Conservation (phyloP, 116 monocot species). For the Trichopus zeylanicus region DNA sequence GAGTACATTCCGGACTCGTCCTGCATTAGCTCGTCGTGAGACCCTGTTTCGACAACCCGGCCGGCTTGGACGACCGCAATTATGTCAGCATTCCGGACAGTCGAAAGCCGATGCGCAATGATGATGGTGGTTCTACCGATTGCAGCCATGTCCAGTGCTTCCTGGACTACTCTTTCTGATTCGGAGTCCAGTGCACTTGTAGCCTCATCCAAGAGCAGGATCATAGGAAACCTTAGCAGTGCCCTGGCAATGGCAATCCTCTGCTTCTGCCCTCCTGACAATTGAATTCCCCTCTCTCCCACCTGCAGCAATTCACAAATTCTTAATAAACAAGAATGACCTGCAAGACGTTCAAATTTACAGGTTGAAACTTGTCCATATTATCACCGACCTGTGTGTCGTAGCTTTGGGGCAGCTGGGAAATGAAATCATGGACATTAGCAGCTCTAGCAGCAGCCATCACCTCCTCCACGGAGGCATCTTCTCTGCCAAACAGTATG, state of each 20-base stretch:
- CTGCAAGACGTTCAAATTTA: no score
- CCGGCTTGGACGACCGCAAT: not conserved
- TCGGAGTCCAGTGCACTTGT: not conserved
- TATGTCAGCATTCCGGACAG: not conserved
- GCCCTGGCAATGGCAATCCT: not conserved
- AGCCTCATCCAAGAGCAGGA: not conserved
- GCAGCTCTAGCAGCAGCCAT: not conserved
- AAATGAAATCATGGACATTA: not conserved
- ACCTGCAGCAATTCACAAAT: not conserved
- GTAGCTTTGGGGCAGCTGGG: not conserved
- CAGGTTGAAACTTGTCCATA: no score
- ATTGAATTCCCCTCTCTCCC: not conserved
- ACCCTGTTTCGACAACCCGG: not conserved
- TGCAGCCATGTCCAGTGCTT: not conserved
- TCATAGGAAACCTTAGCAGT: not conserved
- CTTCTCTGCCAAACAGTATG: not conserved
- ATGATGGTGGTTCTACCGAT: not conserved
- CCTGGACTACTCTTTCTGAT: not conserved
- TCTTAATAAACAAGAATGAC: no score
- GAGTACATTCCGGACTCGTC: not conserved
- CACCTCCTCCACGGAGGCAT: not conserved
- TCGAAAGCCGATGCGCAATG: not conserved
- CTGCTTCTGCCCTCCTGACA: not conserved
- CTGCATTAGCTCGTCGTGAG: not conserved
- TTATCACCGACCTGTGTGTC: not conserved